Conservation (phyloP, 2,329 filamentous ascomycete species). For the Didymella lethalis region DNA sequence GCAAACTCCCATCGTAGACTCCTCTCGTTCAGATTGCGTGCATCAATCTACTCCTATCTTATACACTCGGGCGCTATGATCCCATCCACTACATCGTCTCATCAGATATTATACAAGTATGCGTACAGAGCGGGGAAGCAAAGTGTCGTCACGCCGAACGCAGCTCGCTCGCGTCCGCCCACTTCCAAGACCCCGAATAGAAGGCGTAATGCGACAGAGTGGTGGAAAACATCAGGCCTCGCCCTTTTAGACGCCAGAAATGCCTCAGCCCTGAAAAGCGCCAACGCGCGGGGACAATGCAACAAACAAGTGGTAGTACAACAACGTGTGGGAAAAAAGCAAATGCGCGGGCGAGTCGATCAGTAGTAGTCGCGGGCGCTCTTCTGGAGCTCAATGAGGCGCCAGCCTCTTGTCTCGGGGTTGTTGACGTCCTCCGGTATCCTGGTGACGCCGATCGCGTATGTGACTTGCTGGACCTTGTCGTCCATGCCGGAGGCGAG, state of each 20-base stretch:
- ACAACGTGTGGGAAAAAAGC: slow-evolving; percentile 22
- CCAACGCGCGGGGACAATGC: slow-evolving; percentile 25
- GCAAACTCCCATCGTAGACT: background rate
- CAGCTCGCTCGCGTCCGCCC: slow-evolving; percentile 1
- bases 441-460: slow-evolving; percentile 94
- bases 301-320: slow-evolving; percentile 31
- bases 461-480: slow-evolving; percentile 96
- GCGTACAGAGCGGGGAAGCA: slow-evolving; percentile 42
- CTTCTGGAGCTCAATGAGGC: slow-evolving; percentile 98
- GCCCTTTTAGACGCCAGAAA: slow-evolving; percentile 40
- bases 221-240: slow-evolving; percentile 23
- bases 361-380: slow-evolving; percentile 88
- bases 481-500: slow-evolving; percentile 98
- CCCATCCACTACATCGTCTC: slow-evolving; percentile 4
- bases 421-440: slow-evolving; percentile 96
- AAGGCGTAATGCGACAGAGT: slow-evolving; percentile 22
- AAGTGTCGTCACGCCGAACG: slow-evolving; percentile 27
- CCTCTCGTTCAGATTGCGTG: background rate
- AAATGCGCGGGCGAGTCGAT: slow-evolving; percentile 36
- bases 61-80: slow-evolving; percentile 4
- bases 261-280: slow-evolving; percentile 33
- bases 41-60: slow-evolving; percentile 8
- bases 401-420: slow-evolving; percentile 94
- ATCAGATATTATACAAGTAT: slow-evolving; percentile 27
- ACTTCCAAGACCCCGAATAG: slow-evolving; percentile 16